A percentile compares a stretch with the other conserved stretches of the same genome.
Evolutionary conservation across 1,139 yeast genomes (phyloP).

Genomic region (Kodamaea anthophila): DNA sequence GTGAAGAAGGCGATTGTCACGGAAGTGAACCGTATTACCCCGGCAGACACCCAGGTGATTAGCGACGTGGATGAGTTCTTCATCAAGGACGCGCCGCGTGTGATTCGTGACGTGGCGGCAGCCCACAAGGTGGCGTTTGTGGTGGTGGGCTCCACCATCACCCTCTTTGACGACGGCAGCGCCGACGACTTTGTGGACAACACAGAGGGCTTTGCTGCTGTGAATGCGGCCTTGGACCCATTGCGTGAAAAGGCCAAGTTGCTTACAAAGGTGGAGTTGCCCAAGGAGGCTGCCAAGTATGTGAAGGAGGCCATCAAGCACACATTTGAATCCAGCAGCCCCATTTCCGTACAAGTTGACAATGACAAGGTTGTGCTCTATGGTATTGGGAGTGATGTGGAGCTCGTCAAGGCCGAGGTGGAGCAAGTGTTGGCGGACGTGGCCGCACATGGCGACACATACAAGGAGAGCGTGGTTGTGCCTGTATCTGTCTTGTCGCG

Average conservation of each 20-base stretch:
- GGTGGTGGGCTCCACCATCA: constrained; percentile 40
- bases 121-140: constrained; percentile 50
- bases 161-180: constrained; percentile 30
- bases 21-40: constrained; percentile 67
- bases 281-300: constrained; percentile 51
- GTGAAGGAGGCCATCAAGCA: constrained; percentile 42
- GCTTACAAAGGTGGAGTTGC: constrained; percentile 48
- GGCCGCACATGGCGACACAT: constrained; percentile 53
- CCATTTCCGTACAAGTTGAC: constrained; percentile 32
- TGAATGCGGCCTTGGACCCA: constrained; percentile 44
- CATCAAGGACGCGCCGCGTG: constrained; percentile 43
- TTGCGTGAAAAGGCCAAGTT: constrained; percentile 56
- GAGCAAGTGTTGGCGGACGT: constrained; percentile 55
- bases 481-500: constrained; percentile 69
- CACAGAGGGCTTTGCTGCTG: constrained; percentile 35
- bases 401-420: constrained; percentile 47
- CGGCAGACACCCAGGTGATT: constrained; percentile 54
- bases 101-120: constrained; percentile 40
- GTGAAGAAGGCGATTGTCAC: constrained; percentile 65
- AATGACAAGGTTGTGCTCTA: constrained; percentile 54
- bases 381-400: constrained; percentile 58
- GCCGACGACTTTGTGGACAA: constrained; percentile 27
- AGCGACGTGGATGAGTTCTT: constrained; percentile 69
- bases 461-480: constrained; percentile 45
- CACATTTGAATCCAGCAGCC: constrained; percentile 35